phyloP scores from a whole-genome alignment of 2,329 filamentous ascomycete genomes.

The Pseudocercospora eumusae region DNA sequence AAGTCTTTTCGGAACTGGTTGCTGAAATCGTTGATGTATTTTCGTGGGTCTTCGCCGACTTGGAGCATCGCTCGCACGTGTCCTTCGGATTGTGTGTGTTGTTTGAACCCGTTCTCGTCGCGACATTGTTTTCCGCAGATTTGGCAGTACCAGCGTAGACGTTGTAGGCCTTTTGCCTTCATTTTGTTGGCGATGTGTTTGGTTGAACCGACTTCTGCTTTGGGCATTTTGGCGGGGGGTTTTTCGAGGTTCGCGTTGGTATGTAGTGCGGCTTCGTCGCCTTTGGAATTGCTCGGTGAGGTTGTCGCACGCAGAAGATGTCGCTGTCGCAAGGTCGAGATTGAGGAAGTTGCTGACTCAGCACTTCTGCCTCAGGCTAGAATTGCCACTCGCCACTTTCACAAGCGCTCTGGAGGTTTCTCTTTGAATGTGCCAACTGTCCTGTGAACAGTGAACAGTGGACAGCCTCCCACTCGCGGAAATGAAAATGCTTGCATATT shows the following conservation, averaged over 20 bases:
- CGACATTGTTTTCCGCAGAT: conserved; percentile 75
- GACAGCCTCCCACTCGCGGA: not conserved
- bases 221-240: conserved; percentile 66
- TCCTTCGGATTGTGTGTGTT: conserved; percentile 76
- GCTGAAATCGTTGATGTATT: conserved; percentile 79
- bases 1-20: conserved; percentile 82
- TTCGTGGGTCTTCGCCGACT: conserved; percentile 83
- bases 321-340: conserved; percentile 1
- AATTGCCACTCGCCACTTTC: not conserved
- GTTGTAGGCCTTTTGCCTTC: conserved; percentile 75
- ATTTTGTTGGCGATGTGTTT: conserved; percentile 90
- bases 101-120: conserved; percentile 87
- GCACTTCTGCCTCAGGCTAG: not conserved
- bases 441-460: conserved; percentile 4
- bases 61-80: conserved; percentile 89
- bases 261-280: conserved; percentile 17
- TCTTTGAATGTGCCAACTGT: not conserved
- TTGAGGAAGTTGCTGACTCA: not conserved
- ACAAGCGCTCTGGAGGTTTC: not conserved
- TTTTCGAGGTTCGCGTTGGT: not conserved
- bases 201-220: conserved; percentile 88
- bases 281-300: not conserved
- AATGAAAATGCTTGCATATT: not conserved
- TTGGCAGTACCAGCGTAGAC: conserved; percentile 87
- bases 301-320: not conserved